Evolutionary conservation across 805 yeast genomes (phyloP).

Genomic region (Candida oleophila): DNA sequence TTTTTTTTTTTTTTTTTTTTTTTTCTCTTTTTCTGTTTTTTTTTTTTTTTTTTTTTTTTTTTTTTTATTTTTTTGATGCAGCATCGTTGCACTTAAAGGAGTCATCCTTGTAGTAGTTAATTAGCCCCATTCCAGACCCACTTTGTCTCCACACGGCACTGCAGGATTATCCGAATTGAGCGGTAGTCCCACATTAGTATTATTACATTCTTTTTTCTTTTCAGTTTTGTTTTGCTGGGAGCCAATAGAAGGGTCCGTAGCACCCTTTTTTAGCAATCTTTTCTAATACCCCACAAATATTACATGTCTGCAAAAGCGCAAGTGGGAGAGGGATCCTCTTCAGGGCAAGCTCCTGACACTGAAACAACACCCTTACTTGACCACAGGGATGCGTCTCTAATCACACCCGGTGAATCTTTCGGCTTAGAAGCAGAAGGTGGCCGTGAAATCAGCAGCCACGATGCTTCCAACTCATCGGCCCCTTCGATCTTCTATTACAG

Average conservation of each 20-base stretch:
- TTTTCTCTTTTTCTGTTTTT: too few species aligned
- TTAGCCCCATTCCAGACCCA: too few species aligned
- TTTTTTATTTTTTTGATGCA: too few species aligned
- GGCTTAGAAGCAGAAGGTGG: background rate
- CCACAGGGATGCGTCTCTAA: background rate
- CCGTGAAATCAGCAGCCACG: background rate
- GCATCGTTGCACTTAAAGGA: too few species aligned
- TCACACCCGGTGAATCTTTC: background rate
- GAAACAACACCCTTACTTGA: background rate
- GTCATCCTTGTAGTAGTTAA: too few species aligned
- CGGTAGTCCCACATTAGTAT: too few species aligned
- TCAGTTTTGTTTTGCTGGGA: background rate
- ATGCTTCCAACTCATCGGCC: background rate
- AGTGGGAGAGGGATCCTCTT: background rate
- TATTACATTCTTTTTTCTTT: background rate
- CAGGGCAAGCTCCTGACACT: background rate
- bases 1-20: too few species aligned
- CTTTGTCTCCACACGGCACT: too few species aligned
- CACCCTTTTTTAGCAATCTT: background rate
- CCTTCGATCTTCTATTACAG: conserved; percentile 4
- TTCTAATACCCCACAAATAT: background rate
- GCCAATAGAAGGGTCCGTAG: background rate
- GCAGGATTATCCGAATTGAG: too few species aligned
- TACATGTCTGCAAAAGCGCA: too few species aligned
- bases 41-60: too few species aligned